phyloP scores from a whole-genome alignment of 1,284 basidiomycete genomes.

The Malassezia furfur region DNA sequence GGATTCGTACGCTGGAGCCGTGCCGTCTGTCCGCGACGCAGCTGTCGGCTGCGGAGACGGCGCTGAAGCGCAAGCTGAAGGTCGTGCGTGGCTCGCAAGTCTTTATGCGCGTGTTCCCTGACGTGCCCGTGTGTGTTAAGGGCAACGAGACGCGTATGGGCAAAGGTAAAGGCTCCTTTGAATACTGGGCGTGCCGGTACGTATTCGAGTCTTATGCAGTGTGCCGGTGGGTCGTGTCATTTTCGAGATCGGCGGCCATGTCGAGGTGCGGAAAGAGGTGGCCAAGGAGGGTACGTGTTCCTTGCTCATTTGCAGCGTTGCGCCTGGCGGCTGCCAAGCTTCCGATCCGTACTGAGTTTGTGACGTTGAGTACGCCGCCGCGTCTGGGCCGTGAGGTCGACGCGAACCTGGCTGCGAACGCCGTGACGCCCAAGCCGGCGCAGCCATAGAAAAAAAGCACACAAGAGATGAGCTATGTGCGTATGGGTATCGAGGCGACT shows the following conservation, averaged over 20 bases:
- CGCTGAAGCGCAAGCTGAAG: conserved; percentile 83
- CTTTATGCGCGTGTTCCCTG: conserved; percentile 83
- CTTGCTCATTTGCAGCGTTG: conserved; percentile 57
- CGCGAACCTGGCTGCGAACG: neutral
- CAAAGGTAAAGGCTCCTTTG: conserved; percentile 94
- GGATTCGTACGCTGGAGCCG: conserved; percentile 76
- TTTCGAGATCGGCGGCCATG: conserved; percentile 80
- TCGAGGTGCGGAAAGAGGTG: conserved; percentile 77
- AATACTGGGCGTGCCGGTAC: conserved; percentile 90
- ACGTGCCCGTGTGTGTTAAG: conserved; percentile 95
- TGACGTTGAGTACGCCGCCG: conserved; percentile 62
- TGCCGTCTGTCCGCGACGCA: conserved; percentile 82
- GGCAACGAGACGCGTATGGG: conserved; percentile 99
- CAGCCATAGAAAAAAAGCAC: neutral
- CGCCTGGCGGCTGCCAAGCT: conserved; percentile 81
- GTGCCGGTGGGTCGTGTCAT: conserved; percentile 85
- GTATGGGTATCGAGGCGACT: neutral
- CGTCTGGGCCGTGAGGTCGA: conserved; percentile 58
- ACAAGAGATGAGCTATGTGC: neutral
- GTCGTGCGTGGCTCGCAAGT: conserved; percentile 79
- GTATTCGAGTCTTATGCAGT: conserved; percentile 52
- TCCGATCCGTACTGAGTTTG: conserved; percentile 81
- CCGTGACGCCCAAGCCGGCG: neutral
- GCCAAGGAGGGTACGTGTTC: conserved; percentile 69
- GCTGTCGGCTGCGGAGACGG: conserved; percentile 73